These are phyloP conservation scores for Diaporthe citri DNA, from an alignment of 2,329 filamentous ascomycete species.

Conservation along the genomic window DNA sequence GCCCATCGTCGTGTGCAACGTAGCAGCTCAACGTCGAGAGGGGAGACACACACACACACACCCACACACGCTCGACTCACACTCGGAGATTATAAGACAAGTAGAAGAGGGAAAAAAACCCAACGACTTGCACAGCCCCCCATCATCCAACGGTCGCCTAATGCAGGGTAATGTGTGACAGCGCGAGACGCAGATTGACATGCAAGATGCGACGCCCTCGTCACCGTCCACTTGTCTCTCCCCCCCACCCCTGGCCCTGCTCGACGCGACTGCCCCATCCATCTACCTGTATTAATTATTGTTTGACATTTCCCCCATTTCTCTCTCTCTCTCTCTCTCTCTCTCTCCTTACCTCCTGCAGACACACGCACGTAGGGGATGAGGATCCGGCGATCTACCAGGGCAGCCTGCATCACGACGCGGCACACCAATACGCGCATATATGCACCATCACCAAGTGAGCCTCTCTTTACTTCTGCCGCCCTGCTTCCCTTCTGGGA, in stretches of 20 bases:
- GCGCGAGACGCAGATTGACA: constrained; percentile 13
- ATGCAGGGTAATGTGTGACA: constrained; percentile 30
- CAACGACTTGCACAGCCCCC: not conserved
- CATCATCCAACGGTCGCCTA: constrained; percentile 30
- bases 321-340: not conserved
- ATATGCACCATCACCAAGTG: not conserved
- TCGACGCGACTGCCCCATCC: not conserved
- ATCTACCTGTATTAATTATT: not conserved
- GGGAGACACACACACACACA: not conserved
- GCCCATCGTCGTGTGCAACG: constrained; percentile 18
- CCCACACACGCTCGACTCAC: not conserved
- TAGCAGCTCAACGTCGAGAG: constrained; percentile 20
- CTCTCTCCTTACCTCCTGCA: not conserved
- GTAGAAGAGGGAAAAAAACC: not conserved
- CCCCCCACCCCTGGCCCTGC: not conserved
- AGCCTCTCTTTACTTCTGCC: constrained; percentile 1
- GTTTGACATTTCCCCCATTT: no score
- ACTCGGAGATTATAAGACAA: constrained; percentile 27
- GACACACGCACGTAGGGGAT: constrained; percentile 1
- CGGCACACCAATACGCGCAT: not conserved
- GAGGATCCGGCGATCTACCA: not conserved
- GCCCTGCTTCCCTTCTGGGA: not conserved
- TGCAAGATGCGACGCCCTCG: constrained; percentile 25
- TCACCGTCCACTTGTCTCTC: not conserved
- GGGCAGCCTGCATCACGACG: constrained; percentile 17